A percentile compares a stretch with the other conserved stretches of the same genome.
Evolutionary conservation across 2,329 filamentous ascomycete species (phyloP).

Genomic region (Lachnellula arida): DNA sequence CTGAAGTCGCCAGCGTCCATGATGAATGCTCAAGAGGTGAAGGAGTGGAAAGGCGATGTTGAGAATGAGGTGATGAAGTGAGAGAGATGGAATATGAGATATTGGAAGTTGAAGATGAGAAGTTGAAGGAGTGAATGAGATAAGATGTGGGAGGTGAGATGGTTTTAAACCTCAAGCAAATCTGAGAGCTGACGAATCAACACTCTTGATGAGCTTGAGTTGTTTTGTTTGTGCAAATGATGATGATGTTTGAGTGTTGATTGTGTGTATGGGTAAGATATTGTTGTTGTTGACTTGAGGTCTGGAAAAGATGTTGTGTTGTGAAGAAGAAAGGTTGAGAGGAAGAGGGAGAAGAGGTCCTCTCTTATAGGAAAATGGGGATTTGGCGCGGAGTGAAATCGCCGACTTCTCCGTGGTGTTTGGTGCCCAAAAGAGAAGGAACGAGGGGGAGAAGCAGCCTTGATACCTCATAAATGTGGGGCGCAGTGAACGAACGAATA

Average conservation of each 20-base stretch:
- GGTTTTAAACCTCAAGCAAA: slow-evolving; percentile 4
- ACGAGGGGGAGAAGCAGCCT: too few species aligned
- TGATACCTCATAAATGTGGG: too few species aligned
- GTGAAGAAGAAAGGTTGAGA: neutral
- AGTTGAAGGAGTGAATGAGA: neutral
- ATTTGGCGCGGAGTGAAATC: too few species aligned
- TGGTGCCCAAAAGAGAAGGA: too few species aligned
- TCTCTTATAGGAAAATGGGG: neutral
- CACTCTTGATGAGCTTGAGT: neutral
- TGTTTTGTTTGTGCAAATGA: neutral
- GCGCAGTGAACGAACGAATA: too few species aligned
- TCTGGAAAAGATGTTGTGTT: neutral
- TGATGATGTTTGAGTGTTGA: neutral
- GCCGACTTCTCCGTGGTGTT: too few species aligned
- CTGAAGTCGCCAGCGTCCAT: slow-evolving; percentile 29
- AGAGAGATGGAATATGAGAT: neutral
- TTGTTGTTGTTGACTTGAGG: neutral
- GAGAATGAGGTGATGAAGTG: neutral
- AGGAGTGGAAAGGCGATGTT: neutral
- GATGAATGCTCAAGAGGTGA: slow-evolving; percentile 9
- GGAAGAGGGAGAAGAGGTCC: neutral
- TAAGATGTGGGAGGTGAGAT: slow-evolving; percentile 6
- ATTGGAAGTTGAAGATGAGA: neutral
- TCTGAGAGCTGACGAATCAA: slow-evolving; percentile 12
- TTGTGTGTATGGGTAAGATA: neutral